Evolutionary conservation across 306 rosid species (phyloP), one percentile per base, ranked within the genome.

Genomic region (Malus orientalis): DNA sequence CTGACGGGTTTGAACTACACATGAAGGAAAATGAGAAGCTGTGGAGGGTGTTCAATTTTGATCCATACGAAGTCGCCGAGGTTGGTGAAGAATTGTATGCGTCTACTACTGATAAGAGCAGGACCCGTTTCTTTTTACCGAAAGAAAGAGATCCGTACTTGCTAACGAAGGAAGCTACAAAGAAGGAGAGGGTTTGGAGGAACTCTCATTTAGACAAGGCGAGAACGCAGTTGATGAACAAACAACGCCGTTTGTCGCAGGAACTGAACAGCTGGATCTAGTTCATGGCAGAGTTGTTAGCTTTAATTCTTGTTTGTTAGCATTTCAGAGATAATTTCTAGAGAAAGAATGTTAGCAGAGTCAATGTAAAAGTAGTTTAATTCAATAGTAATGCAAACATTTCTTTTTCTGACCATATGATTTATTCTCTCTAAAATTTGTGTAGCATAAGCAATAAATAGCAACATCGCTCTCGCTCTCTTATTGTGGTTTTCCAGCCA

Each of bases 401-500:
- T 15, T 49, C 16, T 2, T 49, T 49, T 49, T 49, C 15, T 16
- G 8, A 14, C 5, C 55, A 4, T 51, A 51, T 51, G 55, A 51
- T 63, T 51, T 60, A 14, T 55, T 47, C 23, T 40, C 71, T 23
- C 27, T 30, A 12, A 27, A 5, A 58, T 0, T 74, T 27, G 18
- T 57, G 25, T 22, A 11, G 60, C 36, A 6, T 9, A 62, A 11
- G 22, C 70, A 74, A 51, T 67, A 55, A 58, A 47, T 59, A 38
- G 57, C 40, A 77, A 11, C 23, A 7, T 22, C 23, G 38, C 59
- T 13, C 18, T 57, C 18, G 47, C 23, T 69, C 25, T 54, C 44
- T 89, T 84, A 95, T 23, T 83, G 68, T 29, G 85, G 62, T 67
- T 67, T 8, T 72, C 93, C 98, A 22, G 87, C 74, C 18, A 92